phyloP scores from a whole-genome alignment of 1,139 yeast genomes.

The Casaregolazyma lundiana region DNA sequence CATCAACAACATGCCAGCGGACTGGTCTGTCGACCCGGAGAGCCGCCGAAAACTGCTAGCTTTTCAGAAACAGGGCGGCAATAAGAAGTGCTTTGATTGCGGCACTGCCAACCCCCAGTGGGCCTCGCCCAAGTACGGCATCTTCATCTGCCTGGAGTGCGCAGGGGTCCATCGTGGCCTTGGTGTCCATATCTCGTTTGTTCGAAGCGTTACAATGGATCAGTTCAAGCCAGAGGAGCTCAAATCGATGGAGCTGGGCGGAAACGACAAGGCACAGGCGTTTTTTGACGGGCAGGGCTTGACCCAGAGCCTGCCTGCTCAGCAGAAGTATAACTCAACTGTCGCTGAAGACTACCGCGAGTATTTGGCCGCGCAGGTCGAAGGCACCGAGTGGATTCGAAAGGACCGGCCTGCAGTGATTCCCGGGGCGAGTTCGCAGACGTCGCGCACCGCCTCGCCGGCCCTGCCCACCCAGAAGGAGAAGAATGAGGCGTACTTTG shows the following conservation, averaged over 20 bases:
- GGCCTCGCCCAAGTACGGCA: slow-evolving; percentile 98
- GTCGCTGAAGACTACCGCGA: slow-evolving; percentile 95
- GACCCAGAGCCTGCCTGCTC: slow-evolving; percentile 58
- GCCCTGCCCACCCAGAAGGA: slow-evolving; percentile 40
- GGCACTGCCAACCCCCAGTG: slow-evolving; percentile 95
- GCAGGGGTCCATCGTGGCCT: slow-evolving; percentile 94
- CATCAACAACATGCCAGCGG: slow-evolving; percentile 28
- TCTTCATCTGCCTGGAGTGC: slow-evolving; percentile 93
- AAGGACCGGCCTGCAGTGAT: slow-evolving; percentile 30
- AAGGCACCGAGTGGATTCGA: slow-evolving; percentile 64
- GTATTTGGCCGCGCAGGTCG: slow-evolving; percentile 66
- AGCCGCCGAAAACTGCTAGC: slow-evolving; percentile 76
- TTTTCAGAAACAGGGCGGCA: slow-evolving; percentile 74
- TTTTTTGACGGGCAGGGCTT: slow-evolving; percentile 75
- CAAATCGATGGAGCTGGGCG: slow-evolving; percentile 89
- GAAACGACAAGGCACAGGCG: slow-evolving; percentile 69
- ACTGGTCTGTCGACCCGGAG: slow-evolving; percentile 87
- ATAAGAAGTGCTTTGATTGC: slow-evolving; percentile 92
- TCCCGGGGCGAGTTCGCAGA: slow-evolving; percentile 25
- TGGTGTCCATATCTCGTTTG: slow-evolving; percentile 96
- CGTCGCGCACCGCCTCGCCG: slow-evolving; percentile 13
- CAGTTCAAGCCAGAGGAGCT: slow-evolving; percentile 92
- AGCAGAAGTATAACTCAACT: slow-evolving; percentile 74
- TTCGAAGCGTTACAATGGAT: slow-evolving; percentile 94
- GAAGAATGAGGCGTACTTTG: slow-evolving; percentile 77